Conservation (phyloP, 2,329 filamentous ascomycete species). For the Sporothrix pallida region DNA sequence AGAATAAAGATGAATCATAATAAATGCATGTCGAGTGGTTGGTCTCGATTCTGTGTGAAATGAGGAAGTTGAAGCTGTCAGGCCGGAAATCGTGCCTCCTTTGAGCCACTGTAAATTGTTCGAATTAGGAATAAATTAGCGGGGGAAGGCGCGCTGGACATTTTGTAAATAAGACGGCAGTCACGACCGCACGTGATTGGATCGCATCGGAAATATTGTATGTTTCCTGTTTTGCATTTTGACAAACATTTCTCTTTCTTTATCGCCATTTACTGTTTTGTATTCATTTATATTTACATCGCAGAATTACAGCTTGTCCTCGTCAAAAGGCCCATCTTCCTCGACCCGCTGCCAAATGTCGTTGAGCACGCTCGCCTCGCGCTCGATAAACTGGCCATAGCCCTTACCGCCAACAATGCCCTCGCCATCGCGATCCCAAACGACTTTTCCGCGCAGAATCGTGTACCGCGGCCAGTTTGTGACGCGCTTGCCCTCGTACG, state of each 20-base stretch:
- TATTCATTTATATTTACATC: background rate
- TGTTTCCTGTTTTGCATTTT: background rate
- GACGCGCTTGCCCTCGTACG: constrained; percentile 62
- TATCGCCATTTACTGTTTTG: background rate
- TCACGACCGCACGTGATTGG: constrained; percentile 6
- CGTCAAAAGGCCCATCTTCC: constrained; percentile 37
- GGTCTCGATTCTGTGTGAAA: too few species aligned
- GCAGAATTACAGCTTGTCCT: constrained; percentile 36
- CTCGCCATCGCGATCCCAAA: constrained; percentile 62
- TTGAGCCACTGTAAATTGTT: background rate
- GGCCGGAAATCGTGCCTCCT: background rate
- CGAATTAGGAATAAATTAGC: background rate
- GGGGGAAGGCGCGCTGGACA: background rate
- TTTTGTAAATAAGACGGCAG: background rate
- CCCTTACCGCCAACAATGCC: constrained; percentile 56
- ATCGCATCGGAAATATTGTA: background rate
- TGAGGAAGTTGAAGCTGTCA: background rate
- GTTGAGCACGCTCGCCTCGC: constrained; percentile 42
- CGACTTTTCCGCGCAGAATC: constrained; percentile 61
- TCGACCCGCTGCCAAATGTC: constrained; percentile 39
- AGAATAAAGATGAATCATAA: background rate
- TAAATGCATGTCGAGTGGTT: background rate
- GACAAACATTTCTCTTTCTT: too few species aligned
- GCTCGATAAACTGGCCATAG: constrained; percentile 56
- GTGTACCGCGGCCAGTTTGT: constrained; percentile 68